These are phyloP conservation scores for Filobasidium wieringae DNA, from an alignment of 768 basidiomycete genomes.

Conservation along the genomic window DNA sequence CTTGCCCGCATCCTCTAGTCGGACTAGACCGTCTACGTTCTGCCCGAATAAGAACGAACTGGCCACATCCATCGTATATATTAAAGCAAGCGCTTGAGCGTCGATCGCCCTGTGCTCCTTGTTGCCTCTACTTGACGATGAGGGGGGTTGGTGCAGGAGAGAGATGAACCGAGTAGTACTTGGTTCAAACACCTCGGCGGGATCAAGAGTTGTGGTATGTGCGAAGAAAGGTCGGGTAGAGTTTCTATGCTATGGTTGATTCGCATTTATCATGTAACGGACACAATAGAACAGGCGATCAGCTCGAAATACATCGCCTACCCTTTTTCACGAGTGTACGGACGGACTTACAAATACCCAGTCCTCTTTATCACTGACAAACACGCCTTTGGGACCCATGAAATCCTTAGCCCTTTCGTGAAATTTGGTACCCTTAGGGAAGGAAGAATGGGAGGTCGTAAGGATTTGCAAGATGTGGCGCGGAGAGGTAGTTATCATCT, in stretches of 20 bases:
- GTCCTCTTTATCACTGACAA: slow-evolving; percentile 32
- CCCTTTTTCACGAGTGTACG: too few species aligned
- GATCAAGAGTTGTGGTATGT: too few species aligned
- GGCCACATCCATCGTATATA: slow-evolving; percentile 23
- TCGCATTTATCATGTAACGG: not conserved
- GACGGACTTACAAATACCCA: slow-evolving; percentile 32
- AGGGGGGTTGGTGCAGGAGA: not conserved
- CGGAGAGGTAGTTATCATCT: slow-evolving; percentile 8
- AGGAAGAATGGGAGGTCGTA: not conserved
- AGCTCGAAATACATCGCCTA: too few species aligned
- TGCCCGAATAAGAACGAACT: slow-evolving; percentile 29
- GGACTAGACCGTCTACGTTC: slow-evolving; percentile 1
- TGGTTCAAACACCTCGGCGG: too few species aligned
- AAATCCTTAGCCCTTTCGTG: slow-evolving; percentile 25
- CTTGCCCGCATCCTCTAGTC: not conserved
- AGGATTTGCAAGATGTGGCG: slow-evolving; percentile 3
- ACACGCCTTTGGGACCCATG: slow-evolving; percentile 35
- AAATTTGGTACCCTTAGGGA: slow-evolving; percentile 29
- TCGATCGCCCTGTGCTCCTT: slow-evolving; percentile 16
- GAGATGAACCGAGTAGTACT: too few species aligned
- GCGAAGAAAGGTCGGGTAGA: not conserved
- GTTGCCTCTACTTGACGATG: not conserved
- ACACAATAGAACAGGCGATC: not conserved
- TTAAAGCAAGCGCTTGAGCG: slow-evolving; percentile 19
- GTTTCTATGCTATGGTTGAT: not conserved